phyloP scores from a whole-genome alignment of 768 basidiomycete genomes.

The Psilocybe subaeruginosa region DNA sequence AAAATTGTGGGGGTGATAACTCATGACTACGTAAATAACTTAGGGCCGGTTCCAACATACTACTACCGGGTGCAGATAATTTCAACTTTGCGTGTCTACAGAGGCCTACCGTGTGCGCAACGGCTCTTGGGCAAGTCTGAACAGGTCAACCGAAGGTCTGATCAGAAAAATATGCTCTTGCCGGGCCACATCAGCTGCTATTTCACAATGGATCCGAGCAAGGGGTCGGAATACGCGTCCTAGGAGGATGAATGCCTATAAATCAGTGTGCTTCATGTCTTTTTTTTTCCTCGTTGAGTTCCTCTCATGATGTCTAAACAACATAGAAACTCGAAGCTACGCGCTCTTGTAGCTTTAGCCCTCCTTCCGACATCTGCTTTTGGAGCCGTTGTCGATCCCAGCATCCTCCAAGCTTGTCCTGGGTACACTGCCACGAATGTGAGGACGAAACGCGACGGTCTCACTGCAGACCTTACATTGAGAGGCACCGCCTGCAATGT shows the following conservation, averaged over 20 bases:
- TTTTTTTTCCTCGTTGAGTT: background rate
- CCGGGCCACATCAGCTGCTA: background rate
- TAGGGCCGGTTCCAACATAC: background rate
- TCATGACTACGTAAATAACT: background rate
- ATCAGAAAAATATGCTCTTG: background rate
- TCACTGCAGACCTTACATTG: slow-evolving; percentile 59
- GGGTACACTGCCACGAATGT: slow-evolving; percentile 60
- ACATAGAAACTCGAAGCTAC: background rate
- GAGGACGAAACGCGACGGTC: slow-evolving; percentile 33
- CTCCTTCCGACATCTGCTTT: background rate
- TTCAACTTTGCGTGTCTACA: background rate
- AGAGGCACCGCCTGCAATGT: slow-evolving; percentile 56
- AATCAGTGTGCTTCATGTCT: background rate
- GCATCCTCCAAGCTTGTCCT: slow-evolving; percentile 56
- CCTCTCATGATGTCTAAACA: background rate
- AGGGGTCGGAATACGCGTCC: no score
- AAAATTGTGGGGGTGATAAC: background rate
- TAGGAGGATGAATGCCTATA: background rate
- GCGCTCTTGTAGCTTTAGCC: background rate
- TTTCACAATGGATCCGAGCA: background rate
- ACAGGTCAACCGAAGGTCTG: background rate
- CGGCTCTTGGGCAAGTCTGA: background rate
- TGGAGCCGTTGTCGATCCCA: slow-evolving; percentile 30
- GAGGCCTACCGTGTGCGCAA: background rate
- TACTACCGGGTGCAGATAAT: background rate